Percentiles rank a stretch among this genome's conserved stretches.
Evolutionary conservation across 176 grass and related monocot species (phyloP).

Genomic region (Tillandsia leiboldiana): DNA sequence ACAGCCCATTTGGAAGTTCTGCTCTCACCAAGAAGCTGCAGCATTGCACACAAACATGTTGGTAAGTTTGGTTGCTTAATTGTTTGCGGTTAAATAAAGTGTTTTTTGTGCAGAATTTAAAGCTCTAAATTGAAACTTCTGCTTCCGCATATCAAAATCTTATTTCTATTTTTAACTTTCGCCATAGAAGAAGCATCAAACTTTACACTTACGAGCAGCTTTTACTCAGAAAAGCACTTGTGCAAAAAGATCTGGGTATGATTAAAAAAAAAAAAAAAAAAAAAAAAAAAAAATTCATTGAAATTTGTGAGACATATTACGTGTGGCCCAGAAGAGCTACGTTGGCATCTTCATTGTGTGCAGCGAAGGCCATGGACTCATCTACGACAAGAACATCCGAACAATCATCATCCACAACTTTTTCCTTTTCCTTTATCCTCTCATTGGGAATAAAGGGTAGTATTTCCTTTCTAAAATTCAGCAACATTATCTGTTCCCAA

Average conservation of each 20-base stretch:
- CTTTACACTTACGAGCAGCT: too few relatives aligned
- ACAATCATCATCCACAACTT: slow-evolving; percentile 41
- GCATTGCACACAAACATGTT: slow-evolving; percentile 6
- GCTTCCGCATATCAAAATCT: too few relatives aligned
- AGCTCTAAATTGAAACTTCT: too few relatives aligned
- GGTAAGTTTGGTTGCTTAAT: not conserved
- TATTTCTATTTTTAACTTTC: too few relatives aligned
- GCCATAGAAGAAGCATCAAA: too few relatives aligned
- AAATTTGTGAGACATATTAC: slow-evolving; percentile 25
- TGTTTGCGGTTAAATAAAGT: not conserved
- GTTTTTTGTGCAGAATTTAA: not conserved
- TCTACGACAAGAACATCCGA: slow-evolving; percentile 65
- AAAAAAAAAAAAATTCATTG: too few relatives aligned
- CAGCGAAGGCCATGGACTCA: slow-evolving; percentile 48
- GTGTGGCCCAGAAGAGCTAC: slow-evolving; percentile 59
- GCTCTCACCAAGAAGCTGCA: slow-evolving; percentile 55
- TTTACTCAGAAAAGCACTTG: too few relatives aligned
- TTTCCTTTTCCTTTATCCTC: not conserved
- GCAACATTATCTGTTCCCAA: slow-evolving; percentile 43
- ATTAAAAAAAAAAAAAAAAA: too few relatives aligned
- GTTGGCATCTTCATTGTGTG: slow-evolving; percentile 74
- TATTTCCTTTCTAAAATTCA: slow-evolving; percentile 83
- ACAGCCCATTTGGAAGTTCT: slow-evolving; percentile 35
- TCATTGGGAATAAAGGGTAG: slow-evolving; percentile 40
- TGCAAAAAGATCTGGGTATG: not conserved